Conservation (phyloP, 2,329 filamentous ascomycete species). For the Sarocladium strictum region DNA sequence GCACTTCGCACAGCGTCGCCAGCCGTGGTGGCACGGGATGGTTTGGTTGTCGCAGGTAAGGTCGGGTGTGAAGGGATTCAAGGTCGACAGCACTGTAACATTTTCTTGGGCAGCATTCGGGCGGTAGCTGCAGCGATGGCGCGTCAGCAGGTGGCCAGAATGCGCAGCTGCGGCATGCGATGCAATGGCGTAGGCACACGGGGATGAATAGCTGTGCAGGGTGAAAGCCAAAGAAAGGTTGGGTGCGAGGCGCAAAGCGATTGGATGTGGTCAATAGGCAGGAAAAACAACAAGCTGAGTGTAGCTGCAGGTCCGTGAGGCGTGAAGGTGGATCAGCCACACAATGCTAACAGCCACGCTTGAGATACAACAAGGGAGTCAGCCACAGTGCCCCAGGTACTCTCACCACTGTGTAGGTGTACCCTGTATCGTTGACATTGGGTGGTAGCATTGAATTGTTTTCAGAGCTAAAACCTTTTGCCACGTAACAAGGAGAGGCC, state of each 20-base stretch:
- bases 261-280: conserved; percentile 3
- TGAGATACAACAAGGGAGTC: not conserved
- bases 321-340: conserved; percentile 3
- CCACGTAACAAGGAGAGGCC: too few relatives aligned
- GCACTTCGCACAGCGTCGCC: not conserved
- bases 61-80: conserved; percentile 8
- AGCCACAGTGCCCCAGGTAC: too few relatives aligned
- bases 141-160: not conserved
- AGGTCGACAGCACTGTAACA: conserved; percentile 7
- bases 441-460: too few relatives aligned
- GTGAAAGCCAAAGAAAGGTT: not conserved
- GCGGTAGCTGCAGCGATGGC: not conserved
- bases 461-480: too few relatives aligned
- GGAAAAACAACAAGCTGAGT: conserved; percentile 7
- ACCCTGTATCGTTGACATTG: not conserved
- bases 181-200: not conserved
- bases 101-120: conserved; percentile 9
- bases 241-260: conserved; percentile 3
- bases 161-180: conserved; percentile 2
- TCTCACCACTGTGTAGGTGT: not conserved
- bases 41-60: not conserved
- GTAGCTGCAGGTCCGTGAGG: conserved; percentile 8
- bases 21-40: not conserved
- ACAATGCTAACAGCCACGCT: not conserved
- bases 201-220: conserved; percentile 2